These are phyloP conservation scores for Solanum infundibuliforme DNA, from an alignment of 257 asterid species.

Conservation along the genomic window DNA sequence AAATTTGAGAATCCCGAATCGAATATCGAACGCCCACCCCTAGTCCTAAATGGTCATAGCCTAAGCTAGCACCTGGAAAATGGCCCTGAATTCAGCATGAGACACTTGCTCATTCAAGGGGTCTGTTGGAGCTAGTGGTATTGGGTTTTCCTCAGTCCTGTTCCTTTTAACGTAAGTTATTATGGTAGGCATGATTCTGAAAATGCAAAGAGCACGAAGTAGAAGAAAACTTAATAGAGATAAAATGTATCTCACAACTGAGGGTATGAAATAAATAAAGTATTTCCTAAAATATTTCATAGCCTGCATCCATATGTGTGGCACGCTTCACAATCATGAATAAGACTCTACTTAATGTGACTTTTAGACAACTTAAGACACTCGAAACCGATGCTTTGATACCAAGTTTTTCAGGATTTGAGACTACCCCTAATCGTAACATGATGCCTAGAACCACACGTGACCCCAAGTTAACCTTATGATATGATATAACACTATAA, in stretches of 20 bases:
- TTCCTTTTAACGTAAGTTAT: too few species aligned
- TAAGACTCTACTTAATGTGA: background rate
- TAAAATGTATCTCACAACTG: background rate
- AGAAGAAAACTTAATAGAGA: background rate
- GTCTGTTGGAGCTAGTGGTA: background rate
- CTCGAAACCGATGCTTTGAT: background rate
- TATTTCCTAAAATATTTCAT: background rate
- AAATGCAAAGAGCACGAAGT: background rate
- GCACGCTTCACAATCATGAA: background rate
- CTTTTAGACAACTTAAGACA: background rate
- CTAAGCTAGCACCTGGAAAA: background rate
- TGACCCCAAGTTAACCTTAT: background rate
- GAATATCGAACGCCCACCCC: too few species aligned
- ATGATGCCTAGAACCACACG: background rate
- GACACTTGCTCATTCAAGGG: background rate
- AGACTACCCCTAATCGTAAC: background rate
- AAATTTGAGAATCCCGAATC: too few species aligned
- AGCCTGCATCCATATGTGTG: background rate
- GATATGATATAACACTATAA: background rate
- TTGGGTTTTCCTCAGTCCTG: background rate
- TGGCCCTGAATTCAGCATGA: background rate
- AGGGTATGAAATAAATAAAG: background rate
- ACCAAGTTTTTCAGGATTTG: background rate
- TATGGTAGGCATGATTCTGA: background rate
- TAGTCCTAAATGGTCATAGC: background rate